Evolutionary conservation across 768 basidiomycete species (phyloP).

Genomic region (Pholiota microspora): DNA sequence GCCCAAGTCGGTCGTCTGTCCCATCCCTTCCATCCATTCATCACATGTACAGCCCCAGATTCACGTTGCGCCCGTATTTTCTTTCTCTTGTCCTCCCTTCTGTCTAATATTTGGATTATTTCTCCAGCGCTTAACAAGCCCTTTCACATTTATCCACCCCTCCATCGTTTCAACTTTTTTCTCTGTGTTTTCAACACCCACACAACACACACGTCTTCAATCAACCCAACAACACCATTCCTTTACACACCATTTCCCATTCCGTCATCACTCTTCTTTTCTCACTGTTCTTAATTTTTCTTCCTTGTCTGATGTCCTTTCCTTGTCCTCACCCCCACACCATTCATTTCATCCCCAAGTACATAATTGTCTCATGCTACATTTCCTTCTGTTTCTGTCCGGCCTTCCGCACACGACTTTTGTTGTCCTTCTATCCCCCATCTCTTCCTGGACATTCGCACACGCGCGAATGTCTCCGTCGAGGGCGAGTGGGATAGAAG

Average conservation of each 20-base stretch:
- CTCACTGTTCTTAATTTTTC: not conserved
- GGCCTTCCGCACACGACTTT: constrained; percentile 27
- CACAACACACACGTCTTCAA: not conserved
- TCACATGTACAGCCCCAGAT: constrained; percentile 16
- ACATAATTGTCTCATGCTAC: not conserved
- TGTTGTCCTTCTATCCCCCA: constrained; percentile 72
- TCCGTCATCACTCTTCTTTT: constrained; percentile 3
- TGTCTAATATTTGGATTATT: constrained; percentile 17
- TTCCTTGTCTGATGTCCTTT: not conserved
- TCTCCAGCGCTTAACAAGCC: not conserved
- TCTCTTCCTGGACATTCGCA: constrained; percentile 35
- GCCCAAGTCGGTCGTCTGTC: constrained; percentile 19
- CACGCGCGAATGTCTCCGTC: constrained; percentile 21
- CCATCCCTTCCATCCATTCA: constrained; percentile 18
- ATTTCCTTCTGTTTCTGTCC: not conserved
- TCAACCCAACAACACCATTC: constrained; percentile 2
- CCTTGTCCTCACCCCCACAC: not conserved
- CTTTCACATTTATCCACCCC: constrained; percentile 4
- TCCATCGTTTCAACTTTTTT: not conserved
- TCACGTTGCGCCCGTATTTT: constrained; percentile 31
- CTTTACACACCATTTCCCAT: not conserved
- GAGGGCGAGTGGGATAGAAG: constrained; percentile 68
- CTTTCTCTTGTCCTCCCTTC: constrained; percentile 11
- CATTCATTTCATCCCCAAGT: too few species aligned
- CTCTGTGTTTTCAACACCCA: not conserved